Evolutionary conservation across 2,329 filamentous ascomycete species (phyloP).

Genomic region (Ambrosiella cleistominuta): DNA sequence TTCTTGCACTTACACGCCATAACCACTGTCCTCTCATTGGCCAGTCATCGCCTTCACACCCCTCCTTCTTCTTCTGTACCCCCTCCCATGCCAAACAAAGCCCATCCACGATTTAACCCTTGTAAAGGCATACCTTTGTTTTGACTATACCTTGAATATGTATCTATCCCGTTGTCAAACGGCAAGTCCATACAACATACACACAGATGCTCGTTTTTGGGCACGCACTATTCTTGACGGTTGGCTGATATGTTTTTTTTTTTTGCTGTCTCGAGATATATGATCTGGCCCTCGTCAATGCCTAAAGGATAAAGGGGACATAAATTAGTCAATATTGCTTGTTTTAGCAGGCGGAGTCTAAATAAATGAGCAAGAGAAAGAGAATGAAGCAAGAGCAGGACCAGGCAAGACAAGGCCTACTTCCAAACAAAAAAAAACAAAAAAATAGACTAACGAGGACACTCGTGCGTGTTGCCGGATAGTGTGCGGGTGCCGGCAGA

Average conservation of each 20-base stretch:
- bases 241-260: not conserved
- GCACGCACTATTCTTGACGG: not conserved
- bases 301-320: too few species aligned
- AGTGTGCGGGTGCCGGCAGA: too few species aligned
- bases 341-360: not conserved
- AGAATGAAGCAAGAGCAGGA: too few species aligned
- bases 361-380: too few species aligned
- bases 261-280: constrained; percentile 10
- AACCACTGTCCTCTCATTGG: not conserved
- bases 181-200: too few species aligned
- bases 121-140: not conserved
- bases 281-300: constrained; percentile 4
- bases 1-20: not conserved
- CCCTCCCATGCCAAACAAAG: not conserved
- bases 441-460: too few species aligned
- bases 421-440: too few species aligned
- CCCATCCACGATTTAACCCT: not conserved
- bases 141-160: not conserved
- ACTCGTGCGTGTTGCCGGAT: too few species aligned
- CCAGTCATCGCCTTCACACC: not conserved
- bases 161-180: not conserved
- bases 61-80: not conserved
- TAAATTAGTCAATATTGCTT: not conserved
- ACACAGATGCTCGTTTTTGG: not conserved
- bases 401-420: too few species aligned